Conservation (phyloP, 2,329 filamentous ascomycete genomes). For the Fusarium praegraminearum region DNA sequence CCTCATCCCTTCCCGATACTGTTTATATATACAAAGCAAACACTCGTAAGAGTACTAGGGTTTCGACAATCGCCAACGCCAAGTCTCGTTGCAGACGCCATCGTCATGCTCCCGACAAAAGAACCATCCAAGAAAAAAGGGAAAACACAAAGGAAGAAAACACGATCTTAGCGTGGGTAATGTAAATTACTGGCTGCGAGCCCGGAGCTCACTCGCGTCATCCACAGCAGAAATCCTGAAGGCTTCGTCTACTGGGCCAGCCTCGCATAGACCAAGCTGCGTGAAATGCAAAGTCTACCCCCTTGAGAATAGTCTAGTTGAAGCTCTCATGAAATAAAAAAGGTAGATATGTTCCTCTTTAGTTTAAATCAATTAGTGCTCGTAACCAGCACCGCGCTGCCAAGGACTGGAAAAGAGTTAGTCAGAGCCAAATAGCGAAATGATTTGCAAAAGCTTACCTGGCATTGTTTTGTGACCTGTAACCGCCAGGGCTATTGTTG, state of each 20-base stretch:
- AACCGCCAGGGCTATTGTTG: slow-evolving; percentile 51
- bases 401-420: slow-evolving; percentile 54
- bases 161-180: slow-evolving; percentile 25
- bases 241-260: slow-evolving; percentile 9
- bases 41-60: slow-evolving; percentile 45
- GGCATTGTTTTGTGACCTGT: slow-evolving; percentile 55
- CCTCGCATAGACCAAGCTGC: slow-evolving; percentile 22
- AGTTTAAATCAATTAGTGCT: slow-evolving; percentile 49
- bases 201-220: slow-evolving; percentile 13
- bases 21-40: slow-evolving; percentile 50
- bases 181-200: slow-evolving; percentile 18
- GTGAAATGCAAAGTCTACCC: slow-evolving; percentile 31
- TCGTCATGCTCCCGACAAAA: slow-evolving; percentile 48
- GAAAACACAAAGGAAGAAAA: slow-evolving; percentile 29
- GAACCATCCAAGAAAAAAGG: slow-evolving; percentile 34
- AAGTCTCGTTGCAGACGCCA: slow-evolving; percentile 48
- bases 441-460: slow-evolving; percentile 49
- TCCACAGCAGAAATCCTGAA: slow-evolving; percentile 19
- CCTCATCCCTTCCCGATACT: slow-evolving; percentile 41
- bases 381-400: slow-evolving; percentile 61
- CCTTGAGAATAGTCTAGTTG: slow-evolving; percentile 19
- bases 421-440: slow-evolving; percentile 9
- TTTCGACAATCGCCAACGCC: slow-evolving; percentile 49
- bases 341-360: slow-evolving; percentile 19
- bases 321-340: slow-evolving; percentile 38